Percentiles rank a stretch among this genome's conserved stretches.
phyloP scores from a whole-genome alignment of 495 filamentous ascomycete species.

The Aspergillus egyptiacus region DNA sequence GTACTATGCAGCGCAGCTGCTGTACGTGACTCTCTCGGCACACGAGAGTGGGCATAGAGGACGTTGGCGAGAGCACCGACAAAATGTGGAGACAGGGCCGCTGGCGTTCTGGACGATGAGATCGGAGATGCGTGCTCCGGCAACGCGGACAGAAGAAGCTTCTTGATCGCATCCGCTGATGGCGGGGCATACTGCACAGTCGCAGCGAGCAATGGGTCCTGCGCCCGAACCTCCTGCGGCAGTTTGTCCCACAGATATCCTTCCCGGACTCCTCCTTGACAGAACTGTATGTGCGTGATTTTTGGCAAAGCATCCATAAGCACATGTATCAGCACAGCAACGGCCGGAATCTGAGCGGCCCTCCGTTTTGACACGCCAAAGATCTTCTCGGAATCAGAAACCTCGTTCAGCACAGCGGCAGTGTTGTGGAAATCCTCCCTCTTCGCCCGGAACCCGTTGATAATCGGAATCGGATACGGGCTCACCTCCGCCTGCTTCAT shows the following conservation, averaged over 20 bases:
- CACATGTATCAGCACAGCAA: conserved; percentile 65
- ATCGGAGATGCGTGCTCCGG: conserved; percentile 27
- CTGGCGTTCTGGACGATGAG: conserved; percentile 16
- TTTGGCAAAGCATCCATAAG: conserved; percentile 60
- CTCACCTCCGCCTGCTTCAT: conserved; percentile 58
- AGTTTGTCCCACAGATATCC: conserved; percentile 68
- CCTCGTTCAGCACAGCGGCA: conserved; percentile 45
- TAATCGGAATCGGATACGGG: conserved; percentile 76
- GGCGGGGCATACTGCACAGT: conserved; percentile 45
- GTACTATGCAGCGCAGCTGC: conserved; percentile 64
- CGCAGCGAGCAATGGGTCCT: conserved; percentile 59
- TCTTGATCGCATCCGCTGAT: conserved; percentile 26
- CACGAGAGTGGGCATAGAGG: conserved; percentile 41
- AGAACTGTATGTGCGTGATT: conserved; percentile 69
- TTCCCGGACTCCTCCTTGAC: conserved; percentile 77
- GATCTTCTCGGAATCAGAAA: conserved; percentile 39
- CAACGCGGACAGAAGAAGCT: conserved; percentile 39
- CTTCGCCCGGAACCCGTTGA: conserved; percentile 67
- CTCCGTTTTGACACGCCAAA: conserved; percentile 79
- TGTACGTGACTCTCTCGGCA: conserved; percentile 47
- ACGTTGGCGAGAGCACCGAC: conserved; percentile 47
- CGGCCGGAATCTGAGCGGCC: conserved; percentile 72
- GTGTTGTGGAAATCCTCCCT: conserved; percentile 56
- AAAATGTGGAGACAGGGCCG: conserved; percentile 32
- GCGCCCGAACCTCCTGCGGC: conserved; percentile 45